Conservation (phyloP, 2,329 filamentous ascomycete species). For the Claviceps sp. region DNA sequence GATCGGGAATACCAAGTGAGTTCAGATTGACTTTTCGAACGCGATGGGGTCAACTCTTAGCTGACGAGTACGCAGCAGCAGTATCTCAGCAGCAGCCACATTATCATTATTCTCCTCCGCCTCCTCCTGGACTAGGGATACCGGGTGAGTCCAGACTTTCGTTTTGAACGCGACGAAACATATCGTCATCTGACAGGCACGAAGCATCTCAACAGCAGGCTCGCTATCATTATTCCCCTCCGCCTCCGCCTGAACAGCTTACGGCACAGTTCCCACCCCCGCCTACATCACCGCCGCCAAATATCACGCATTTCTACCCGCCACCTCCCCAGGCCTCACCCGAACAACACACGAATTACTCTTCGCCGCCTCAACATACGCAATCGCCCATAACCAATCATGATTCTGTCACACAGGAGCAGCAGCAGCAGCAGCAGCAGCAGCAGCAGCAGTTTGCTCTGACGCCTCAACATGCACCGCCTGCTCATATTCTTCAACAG, state of each 20-base stretch:
- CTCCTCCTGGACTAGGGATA: conserved; percentile 4
- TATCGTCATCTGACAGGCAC: background rate
- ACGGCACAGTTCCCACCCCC: conserved; percentile 32
- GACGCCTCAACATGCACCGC: too few relatives aligned
- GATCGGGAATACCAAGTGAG: conserved; percentile 14
- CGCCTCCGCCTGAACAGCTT: conserved; percentile 8
- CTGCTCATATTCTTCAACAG: conserved; percentile 1
- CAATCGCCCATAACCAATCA: conserved; percentile 6
- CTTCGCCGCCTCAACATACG: conserved; percentile 14
- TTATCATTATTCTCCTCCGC: background rate
- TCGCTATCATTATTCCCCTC: background rate
- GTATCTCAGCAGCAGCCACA: conserved; percentile 11
- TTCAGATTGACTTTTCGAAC: background rate
- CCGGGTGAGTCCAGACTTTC: too few relatives aligned
- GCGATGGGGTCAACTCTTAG: background rate
- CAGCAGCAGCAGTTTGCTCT: too few relatives aligned
- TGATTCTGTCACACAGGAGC: conserved; percentile 10
- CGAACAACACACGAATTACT: conserved; percentile 13
- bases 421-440: conserved; percentile 4
- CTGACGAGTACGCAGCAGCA: conserved; percentile 3
- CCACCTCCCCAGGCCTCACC: conserved; percentile 8
- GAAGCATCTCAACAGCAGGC: conserved; percentile 11
- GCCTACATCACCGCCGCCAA: conserved; percentile 33
- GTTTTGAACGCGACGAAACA: too few relatives aligned
- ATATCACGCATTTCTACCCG: conserved; percentile 31